phyloP scores from a whole-genome alignment of 768 basidiomycete genomes.

The Amyloporia xantha region DNA sequence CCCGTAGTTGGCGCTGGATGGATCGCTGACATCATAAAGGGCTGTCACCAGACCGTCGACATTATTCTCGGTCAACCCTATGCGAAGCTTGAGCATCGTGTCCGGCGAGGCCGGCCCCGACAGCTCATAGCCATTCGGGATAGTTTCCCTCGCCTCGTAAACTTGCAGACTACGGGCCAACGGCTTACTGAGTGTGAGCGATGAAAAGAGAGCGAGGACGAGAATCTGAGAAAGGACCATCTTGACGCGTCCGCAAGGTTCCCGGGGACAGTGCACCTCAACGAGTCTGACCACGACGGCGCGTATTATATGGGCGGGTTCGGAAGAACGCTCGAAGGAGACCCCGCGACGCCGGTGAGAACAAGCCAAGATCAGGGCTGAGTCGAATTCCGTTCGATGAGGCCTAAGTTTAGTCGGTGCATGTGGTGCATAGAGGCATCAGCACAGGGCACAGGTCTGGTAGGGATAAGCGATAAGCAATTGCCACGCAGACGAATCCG shows the following conservation, averaged over 20 bases:
- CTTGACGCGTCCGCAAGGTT: not conserved
- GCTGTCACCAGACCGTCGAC: conserved; percentile 27
- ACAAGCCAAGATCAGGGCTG: too few relatives aligned
- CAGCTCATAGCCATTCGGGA: conserved; percentile 24
- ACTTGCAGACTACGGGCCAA: conserved; percentile 18
- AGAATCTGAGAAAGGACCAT: not conserved
- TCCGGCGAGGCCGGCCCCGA: conserved; percentile 25
- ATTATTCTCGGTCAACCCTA: conserved; percentile 29
- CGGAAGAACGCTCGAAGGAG: too few relatives aligned
- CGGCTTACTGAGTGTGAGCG: not conserved
- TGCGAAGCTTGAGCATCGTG: conserved; percentile 26
- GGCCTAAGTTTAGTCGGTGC: not conserved
- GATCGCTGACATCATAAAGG: conserved; percentile 33
- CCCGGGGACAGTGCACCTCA: not conserved
- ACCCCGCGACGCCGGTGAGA: too few relatives aligned
- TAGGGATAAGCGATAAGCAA: too few relatives aligned
- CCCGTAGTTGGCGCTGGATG: conserved; percentile 30
- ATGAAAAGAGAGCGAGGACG: conserved; percentile 4
- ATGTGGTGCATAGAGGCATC: conserved; percentile 8
- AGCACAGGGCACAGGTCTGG: too few relatives aligned
- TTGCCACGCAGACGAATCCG: too few relatives aligned
- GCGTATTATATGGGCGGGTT: too few relatives aligned
- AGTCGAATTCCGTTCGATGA: too few relatives aligned
- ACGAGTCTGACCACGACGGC: too few relatives aligned
- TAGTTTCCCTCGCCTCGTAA: conserved; percentile 22